Evolutionary conservation across 192 early-diverging fungal genomes (phyloP).

Genomic region (Entophlyctis luteolus): DNA sequence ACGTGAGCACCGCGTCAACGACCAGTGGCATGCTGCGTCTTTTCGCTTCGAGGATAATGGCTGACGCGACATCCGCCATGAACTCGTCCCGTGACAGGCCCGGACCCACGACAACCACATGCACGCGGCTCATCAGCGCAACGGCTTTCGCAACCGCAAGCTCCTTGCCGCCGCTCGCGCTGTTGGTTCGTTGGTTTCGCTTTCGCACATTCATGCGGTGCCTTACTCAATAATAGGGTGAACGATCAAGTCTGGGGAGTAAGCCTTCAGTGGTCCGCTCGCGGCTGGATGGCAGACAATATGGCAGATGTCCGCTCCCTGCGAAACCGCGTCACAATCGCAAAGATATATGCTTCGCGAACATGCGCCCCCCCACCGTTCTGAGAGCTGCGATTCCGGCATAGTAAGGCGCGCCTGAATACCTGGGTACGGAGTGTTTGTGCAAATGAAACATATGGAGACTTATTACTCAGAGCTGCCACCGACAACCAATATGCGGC

Average conservation of each 20-base stretch:
- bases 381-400: slow-evolving; percentile 68
- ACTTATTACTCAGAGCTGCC: slow-evolving; percentile 74
- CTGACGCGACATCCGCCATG: slow-evolving; percentile 63
- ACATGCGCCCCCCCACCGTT: slow-evolving; percentile 59
- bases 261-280: slow-evolving; percentile 71
- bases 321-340: background rate
- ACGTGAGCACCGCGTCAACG: slow-evolving; percentile 76
- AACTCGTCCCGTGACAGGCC: slow-evolving; percentile 76
- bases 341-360: background rate
- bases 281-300: slow-evolving; percentile 83
- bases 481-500: slow-evolving; percentile 69
- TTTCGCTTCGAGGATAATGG: slow-evolving; percentile 66
- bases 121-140: slow-evolving; percentile 60
- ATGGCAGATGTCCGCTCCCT: slow-evolving; percentile 83
- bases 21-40: slow-evolving; percentile 67
- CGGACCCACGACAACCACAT: slow-evolving; percentile 87
- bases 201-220: background rate
- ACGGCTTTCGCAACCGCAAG: slow-evolving; percentile 48
- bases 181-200: background rate
- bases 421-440: slow-evolving; percentile 11
- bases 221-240: slow-evolving; percentile 70
- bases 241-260: slow-evolving; percentile 87
- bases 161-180: slow-evolving; percentile 15
- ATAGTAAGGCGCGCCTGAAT: slow-evolving; percentile 87
- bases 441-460: background rate